Evolutionary conservation across 202 grass and related monocot genomes (phyloP), one percentile per base, ranked within the genome.

Genomic region (Elaeis oleifera): DNA sequence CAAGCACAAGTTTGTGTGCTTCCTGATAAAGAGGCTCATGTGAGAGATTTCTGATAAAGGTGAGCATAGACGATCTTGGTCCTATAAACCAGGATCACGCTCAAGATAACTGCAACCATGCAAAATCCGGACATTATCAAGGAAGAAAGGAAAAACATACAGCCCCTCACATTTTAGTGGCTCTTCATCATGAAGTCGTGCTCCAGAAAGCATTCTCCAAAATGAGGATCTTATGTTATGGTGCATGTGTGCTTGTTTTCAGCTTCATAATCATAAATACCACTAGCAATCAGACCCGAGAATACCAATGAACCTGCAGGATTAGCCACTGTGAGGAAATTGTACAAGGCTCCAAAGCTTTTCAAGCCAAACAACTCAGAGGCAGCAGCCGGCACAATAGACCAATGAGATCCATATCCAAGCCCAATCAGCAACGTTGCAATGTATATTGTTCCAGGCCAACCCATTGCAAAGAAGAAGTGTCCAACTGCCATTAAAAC

Each of bases 91-190:
- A 53, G 22, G 54, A 22, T 28, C 39, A 49, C 48, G n/a, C 60
- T 62, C 29, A 49, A 62, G 17, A 62, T 16, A 6, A 22, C 28
- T 21, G 60, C 60, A 9, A 44, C 29, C 1, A 62, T 5, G 11
- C 60, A 62, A 14, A 62, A 49, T n/a, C 31, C 60, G 1, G 32
- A 44, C 60, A 62, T 62, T 36, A 62, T 21, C 2, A 62, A 48
- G 18, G 60, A 62, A 44, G 60, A 62, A 26, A 62, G 31, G 60
- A 62, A 62, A 62, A 62, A 17, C 60, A 62, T 7, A 62, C 31
- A 11, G 29, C 60, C 21, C 60, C 6, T 62, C 60, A 19, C 60
- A 62, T 36, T 62, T 49, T n/a, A 62, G 60, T 62, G 31, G 7
- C 1, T 15, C 44, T 21, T 48, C 60, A 29, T 44, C 59, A 2